These are phyloP conservation scores for Monosiga brevicollis DNA, from an alignment of 78 protist genomes.

Conservation along the genomic window DNA sequence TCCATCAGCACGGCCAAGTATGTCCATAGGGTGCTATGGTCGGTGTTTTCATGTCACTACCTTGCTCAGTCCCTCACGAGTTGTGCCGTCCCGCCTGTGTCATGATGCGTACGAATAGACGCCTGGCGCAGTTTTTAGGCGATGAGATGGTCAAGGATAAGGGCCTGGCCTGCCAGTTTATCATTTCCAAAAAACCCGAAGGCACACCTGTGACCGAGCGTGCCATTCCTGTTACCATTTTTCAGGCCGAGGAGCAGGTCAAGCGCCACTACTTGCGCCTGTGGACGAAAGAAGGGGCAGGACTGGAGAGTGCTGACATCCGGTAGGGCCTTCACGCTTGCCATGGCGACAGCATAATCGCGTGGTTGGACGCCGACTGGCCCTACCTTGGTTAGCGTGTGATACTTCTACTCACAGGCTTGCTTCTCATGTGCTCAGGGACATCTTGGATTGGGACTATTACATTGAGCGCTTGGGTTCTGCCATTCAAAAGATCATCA, in stretches of 20 bases:
- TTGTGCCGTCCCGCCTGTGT: no score
- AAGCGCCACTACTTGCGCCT: constrained; percentile 16
- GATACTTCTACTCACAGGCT: no score
- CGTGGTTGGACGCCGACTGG: no score
- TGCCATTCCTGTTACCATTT: constrained; percentile 88
- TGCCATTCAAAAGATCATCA: constrained; percentile 88
- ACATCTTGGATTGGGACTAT: constrained; percentile 93
- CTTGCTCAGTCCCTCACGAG: no score
- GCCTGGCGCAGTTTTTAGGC: constrained; percentile 84
- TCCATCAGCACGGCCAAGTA: constrained; percentile 70
- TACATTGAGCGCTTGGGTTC: constrained; percentile 69
- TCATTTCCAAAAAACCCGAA: constrained; percentile 70
- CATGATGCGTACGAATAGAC: no score
- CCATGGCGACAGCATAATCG: no score
- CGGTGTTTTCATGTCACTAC: no score
- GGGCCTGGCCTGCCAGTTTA: constrained; percentile 80
- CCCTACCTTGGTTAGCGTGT: no score
- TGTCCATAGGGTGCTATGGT: constrained; percentile 35
- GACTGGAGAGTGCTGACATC: neutral
- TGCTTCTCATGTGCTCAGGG: constrained; percentile 33
- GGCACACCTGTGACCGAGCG: constrained; percentile 90
- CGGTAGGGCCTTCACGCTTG: no score
- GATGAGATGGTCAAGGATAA: constrained; percentile 78
- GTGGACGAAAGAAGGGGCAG: constrained; percentile 36
- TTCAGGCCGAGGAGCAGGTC: constrained; percentile 31